Evolutionary conservation across 208 protist genomes (phyloP).

Genomic region (Leishmania guyanensis): DNA sequence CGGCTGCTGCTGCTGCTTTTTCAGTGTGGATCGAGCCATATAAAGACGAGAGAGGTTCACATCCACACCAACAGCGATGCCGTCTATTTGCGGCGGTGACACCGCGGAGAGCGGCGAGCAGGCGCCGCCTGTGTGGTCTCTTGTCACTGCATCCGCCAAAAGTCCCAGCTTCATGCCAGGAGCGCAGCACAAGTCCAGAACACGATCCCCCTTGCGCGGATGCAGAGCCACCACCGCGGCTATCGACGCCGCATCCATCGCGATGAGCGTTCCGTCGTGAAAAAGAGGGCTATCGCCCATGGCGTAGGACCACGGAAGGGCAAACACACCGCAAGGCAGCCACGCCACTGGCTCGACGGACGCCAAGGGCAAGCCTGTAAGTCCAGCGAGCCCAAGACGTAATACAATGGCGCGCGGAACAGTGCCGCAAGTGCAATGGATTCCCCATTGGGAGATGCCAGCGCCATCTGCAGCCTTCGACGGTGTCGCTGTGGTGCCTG

Average conservation of each 20-base stretch:
- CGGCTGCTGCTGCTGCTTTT: constrained; percentile 43
- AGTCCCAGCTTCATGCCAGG: constrained; percentile 87
- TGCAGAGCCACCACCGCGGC: constrained; percentile 80
- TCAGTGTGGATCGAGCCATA: constrained; percentile 45
- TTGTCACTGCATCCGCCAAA: constrained; percentile 57
- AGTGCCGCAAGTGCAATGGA: background rate
- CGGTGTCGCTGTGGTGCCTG: background rate
- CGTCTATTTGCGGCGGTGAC: constrained; percentile 1
- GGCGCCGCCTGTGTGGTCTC: background rate
- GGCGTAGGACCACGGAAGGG: constrained; percentile 41
- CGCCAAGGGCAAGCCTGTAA: constrained; percentile 27
- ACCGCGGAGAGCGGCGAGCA: background rate
- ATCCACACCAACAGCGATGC: constrained; percentile 74
- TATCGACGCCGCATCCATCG: constrained; percentile 88
- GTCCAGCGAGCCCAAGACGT: constrained; percentile 25
- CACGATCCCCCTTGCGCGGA: constrained; percentile 51
- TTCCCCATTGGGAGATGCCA: background rate
- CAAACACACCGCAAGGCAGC: constrained; percentile 61
- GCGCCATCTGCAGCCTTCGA: background rate
- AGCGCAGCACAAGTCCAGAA: constrained; percentile 88
- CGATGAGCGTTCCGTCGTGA: constrained; percentile 43
- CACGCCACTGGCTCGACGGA: constrained; percentile 49
- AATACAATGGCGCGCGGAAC: constrained; percentile 6
- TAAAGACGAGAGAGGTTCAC: constrained; percentile 64
- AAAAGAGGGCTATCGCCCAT: constrained; percentile 40